phyloP scores from a whole-genome alignment of 441 rosid species.

The Syzygium syzygioides region DNA sequence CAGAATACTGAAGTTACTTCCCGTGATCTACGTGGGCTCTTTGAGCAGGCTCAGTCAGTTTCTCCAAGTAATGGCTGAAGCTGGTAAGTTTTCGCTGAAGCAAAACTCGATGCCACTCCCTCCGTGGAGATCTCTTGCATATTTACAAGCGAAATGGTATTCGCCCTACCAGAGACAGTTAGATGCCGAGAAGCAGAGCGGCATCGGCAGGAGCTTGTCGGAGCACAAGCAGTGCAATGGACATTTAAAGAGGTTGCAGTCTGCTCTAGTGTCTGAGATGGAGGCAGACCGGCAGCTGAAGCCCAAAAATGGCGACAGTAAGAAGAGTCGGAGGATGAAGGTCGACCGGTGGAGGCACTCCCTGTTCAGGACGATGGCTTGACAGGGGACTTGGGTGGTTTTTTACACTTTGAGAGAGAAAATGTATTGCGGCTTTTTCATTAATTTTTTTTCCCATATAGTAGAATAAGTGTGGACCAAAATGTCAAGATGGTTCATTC shows the following conservation, averaged over 20 bases:
- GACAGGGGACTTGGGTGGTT: constrained; percentile 2
- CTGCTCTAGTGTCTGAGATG: constrained; percentile 43
- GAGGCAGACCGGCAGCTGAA: constrained; percentile 50
- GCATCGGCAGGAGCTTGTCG: constrained; percentile 9
- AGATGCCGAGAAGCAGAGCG: constrained; percentile 26
- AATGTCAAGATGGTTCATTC: background rate
- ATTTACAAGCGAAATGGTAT: constrained; percentile 83
- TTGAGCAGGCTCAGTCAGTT: constrained; percentile 51
- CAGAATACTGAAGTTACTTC: constrained; percentile 64
- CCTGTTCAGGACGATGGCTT: constrained; percentile 25
- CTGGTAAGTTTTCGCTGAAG: constrained; percentile 65
- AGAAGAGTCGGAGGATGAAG: constrained; percentile 36
- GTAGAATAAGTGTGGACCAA: constrained; percentile 22
- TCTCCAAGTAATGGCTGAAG: constrained; percentile 88
- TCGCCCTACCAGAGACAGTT: constrained; percentile 55
- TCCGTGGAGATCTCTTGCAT: constrained; percentile 90
- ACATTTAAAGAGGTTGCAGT: constrained; percentile 64
- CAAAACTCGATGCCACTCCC: constrained; percentile 94
- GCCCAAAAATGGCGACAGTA: constrained; percentile 32
- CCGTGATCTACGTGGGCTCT: constrained; percentile 71
- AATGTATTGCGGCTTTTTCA: constrained; percentile 39
- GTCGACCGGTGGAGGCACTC: constrained; percentile 46
- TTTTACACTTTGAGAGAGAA: constrained; percentile 27
- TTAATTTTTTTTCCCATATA: constrained; percentile 11
- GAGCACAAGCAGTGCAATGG: constrained; percentile 58